Conservation (phyloP, 2,329 filamentous ascomycete genomes). For the Cyphellophora attinorum region DNA sequence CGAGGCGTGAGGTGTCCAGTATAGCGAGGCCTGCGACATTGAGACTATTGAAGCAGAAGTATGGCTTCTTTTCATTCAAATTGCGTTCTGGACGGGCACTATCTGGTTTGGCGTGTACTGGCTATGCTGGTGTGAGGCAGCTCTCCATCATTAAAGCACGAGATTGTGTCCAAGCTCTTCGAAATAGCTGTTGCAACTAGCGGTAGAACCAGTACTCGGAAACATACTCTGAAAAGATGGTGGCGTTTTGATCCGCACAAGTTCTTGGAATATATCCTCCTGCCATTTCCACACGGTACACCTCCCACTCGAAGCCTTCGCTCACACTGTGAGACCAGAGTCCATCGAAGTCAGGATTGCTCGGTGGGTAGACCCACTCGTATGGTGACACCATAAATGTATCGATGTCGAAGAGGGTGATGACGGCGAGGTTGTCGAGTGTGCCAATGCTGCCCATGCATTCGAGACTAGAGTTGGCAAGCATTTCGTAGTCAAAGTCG, state of each 20-base stretch:
- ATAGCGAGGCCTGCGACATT: too few species aligned
- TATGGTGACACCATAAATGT: constrained; percentile 9
- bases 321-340: constrained; percentile 6
- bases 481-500: constrained; percentile 17
- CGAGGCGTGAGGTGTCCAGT: too few species aligned
- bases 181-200: neutral
- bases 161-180: constrained; percentile 1
- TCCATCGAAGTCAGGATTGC: constrained; percentile 7
- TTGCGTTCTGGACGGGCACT: too few species aligned
- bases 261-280: constrained; percentile 25
- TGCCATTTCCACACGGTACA: constrained; percentile 31
- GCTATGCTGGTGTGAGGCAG: too few species aligned
- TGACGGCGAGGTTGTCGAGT: constrained; percentile 10
- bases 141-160: too few species aligned
- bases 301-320: constrained; percentile 22
- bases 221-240: constrained; percentile 28
- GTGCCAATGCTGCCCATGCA: constrained; percentile 17
- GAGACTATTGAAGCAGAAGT: too few species aligned
- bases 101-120: too few species aligned
- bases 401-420: constrained; percentile 19
- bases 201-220: constrained; percentile 35
- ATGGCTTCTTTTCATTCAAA: too few species aligned
- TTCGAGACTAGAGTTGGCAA: constrained; percentile 13
- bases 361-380: constrained; percentile 12
- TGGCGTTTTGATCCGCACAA: constrained; percentile 21